Evolutionary conservation across 441 rosid genomes (phyloP).

Genomic region (Hura crepitans): DNA sequence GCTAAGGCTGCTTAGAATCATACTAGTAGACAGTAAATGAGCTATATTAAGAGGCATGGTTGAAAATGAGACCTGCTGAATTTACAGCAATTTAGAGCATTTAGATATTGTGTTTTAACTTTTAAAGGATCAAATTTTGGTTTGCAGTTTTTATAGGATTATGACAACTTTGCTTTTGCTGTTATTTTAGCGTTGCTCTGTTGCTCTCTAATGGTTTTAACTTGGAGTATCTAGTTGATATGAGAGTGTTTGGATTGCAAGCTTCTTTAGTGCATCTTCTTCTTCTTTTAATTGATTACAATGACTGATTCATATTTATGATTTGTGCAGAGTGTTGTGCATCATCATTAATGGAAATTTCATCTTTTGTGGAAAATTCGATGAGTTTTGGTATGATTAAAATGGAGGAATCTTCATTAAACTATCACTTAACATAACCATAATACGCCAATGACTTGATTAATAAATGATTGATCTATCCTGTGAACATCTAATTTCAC

Average conservation of each 20-base stretch:
- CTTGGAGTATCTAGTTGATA: not conserved
- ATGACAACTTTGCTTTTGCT: not conserved
- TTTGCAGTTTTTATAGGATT: not conserved
- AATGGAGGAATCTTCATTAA: not conserved
- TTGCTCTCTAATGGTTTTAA: not conserved
- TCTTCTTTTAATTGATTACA: not conserved
- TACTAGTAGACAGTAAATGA: not conserved
- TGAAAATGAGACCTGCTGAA: not conserved
- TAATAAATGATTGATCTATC: slow-evolving; percentile 1
- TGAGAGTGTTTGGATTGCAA: not conserved
- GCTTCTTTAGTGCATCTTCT: not conserved
- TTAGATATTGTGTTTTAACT: not conserved
- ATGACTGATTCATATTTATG: not conserved
- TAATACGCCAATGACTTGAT: not conserved
- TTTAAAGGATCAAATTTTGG: not conserved
- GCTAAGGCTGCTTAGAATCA: not conserved
- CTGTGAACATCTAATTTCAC: not conserved
- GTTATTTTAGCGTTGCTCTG: not conserved
- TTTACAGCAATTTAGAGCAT: not conserved
- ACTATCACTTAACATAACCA: not conserved
- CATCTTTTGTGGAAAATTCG: not conserved
- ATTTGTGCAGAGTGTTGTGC: not conserved
- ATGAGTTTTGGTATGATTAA: not conserved
- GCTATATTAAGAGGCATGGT: not conserved
- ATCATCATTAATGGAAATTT: not conserved